Evolutionary conservation across 2,329 filamentous ascomycete species (phyloP), one percentile per base, ranked within the genome.

Genomic region (Botrytis sinoallii): DNA sequence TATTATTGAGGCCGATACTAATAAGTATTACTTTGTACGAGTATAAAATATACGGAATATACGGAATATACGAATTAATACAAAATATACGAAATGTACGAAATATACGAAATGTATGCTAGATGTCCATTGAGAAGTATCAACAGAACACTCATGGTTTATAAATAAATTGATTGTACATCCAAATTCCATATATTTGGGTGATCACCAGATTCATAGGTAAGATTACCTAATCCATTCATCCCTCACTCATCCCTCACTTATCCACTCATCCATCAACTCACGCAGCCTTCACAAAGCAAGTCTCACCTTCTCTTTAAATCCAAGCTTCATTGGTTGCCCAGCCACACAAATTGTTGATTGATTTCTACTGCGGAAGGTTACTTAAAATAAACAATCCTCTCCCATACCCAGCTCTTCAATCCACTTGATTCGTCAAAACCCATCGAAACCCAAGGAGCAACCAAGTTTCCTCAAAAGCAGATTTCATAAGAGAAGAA

Each of bases 351-450:
- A 3, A 4, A 66, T 35, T 25, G 20, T 35, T 22, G 10, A 7
- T 14, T 22, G n/a, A 10, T 29, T 38, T 7, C 32, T 16, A 40
- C 29, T 29, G 42, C 10, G 9, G 22, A n/a, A n/a, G n/a, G 35
- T 52, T 48, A 38, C 64, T 66, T 66, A n/a, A 66, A 52, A 66
- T 66, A 66, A 66, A 52, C 32, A 66, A n/a, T 18, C 9, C 16
- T 18, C 42, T 46, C 44, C 7, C 7, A 44, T 18, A 7, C 18
- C 40, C 12, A 14, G 42, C 20, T 25, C 25, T 25, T 1, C 10
- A 25, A 52, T n/a, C 25, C 44, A 48, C 44, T 52, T 66, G 64
- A 66, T 66, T 66, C 32, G 64, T 25, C 42, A 5, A 22, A 25
- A 5, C n/a, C 18, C 42, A 22, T 61, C 22, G 22, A n/a, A 4